Evolutionary conservation across 768 basidiomycete species (phyloP), one percentile per base, ranked within the genome.

Genomic region (Phlebiopsis flavidoalba): DNA sequence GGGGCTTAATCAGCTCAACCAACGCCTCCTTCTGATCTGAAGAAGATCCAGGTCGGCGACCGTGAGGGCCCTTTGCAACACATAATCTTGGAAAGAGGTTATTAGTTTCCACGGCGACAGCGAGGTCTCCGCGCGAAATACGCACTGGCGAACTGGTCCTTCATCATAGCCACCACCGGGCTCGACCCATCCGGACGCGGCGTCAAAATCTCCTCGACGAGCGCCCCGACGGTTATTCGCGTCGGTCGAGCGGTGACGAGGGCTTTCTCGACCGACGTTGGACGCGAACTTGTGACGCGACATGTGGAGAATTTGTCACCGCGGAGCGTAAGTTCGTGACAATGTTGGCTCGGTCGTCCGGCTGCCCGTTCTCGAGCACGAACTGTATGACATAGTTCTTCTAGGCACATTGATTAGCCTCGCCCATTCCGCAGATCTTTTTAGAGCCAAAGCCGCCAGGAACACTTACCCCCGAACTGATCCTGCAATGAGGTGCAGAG

Each of bases 341-440:
- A 40, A 97, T 82, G 58, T 80, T 74, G 2, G 79, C 76, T 55
- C 83, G 83, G 69, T 98, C 95, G 12, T 84, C 79, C 0, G 79
- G 78, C 59, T 79, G 79, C 5, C 95, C 94, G 65, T 89, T 81
- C 69, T 93, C 90, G 35, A 98, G 82, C 59, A 98, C 82, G 70
- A 91, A 96, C 72, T 98, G 96, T 52, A 97, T 84, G 36, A 98
- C 96, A 74, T 97, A 98, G 70, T 96, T 94, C 91, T 96, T 94
- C 91, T 93, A 69, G 3, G 52, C 7, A 43, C 14, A 40, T n/a
- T 21, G 31, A 60, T 50, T 53, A 21, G 33, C 50, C 58, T 63
- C 19, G 37, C 12, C n/a, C 11, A 22, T 2, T 5, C 26, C 6
- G 26, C 26, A 31, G 26, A 31, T 31, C 26, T 31, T 31, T 31